Base-by-base conservation (phyloP, 257 asterid genomes). In the Solanum medicagineum region DNA sequence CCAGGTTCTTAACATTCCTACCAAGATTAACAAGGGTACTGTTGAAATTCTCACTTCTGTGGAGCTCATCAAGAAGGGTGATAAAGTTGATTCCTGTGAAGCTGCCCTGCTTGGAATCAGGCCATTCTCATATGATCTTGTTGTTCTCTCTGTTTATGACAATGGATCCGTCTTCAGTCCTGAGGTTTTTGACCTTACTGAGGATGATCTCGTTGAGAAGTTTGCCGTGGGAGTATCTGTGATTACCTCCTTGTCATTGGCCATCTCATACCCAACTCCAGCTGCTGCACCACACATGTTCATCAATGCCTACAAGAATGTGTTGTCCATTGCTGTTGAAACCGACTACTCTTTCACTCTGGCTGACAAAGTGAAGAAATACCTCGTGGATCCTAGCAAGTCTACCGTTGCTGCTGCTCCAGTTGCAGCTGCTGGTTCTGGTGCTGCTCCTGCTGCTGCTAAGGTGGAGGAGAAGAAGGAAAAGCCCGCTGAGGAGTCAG, bases 1-100 rank as follows among this genome's bases (percentile, higher is more conserved):
- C 95, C 99, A 97, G 97, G 98, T 94, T 63, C 96, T 97, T 47
- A 94, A 97, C 89, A 97, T 97, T 57, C 98, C 99, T 42, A 96
- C 99, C 47, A 96, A 96, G 91, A 96, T 96, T 87, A 96, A 96
- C 97, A 96, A 96, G 94, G 98, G 98, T 47, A 97, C 98, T 40
- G 98, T 97, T 3, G 99, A 97, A 87, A 97, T 97, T 44, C 91
- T 97, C 86, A 97, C 99, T 20, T 98, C 99, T 7, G 98, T 95
- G 20, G 99, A 97, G 88, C 97, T 97, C 22, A 92, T 97, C 89
- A 95, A 87, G 92, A 97, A 97, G 94, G 99, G 99, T 22, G 98
- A 95, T 3, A 96, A 95, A 91, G 99, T 96, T 85, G 97, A 98
- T 17, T 96, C 99, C 45, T 95, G 98, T 22, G 99, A 95, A 85